A percentile compares a stretch with the other conserved stretches of the same genome.
Evolutionary conservation across 192 early-diverging fungal species (phyloP).

Genomic region (Haplosporangium gracile): DNA sequence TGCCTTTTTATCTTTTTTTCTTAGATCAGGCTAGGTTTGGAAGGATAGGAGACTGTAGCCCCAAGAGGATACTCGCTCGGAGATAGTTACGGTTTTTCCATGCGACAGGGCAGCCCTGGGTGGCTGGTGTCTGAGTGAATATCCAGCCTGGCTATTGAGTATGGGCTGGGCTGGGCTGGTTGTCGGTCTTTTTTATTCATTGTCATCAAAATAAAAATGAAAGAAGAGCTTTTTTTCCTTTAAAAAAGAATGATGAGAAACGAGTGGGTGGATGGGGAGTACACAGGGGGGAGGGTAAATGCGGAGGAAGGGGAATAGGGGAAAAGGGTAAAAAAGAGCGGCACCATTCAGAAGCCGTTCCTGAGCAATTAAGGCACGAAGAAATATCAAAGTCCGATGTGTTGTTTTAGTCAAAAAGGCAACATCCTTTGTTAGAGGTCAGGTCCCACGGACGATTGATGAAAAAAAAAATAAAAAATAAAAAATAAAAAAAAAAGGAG

Average conservation of each 20-base stretch:
- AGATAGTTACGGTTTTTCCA: neutral
- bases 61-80: neutral
- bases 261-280: neutral
- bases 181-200: neutral
- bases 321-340: neutral
- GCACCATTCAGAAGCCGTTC: conserved; percentile 3
- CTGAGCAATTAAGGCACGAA: conserved; percentile 5
- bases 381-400: conserved; percentile 3
- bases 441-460: neutral
- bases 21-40: neutral
- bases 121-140: neutral
- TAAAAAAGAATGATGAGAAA: neutral
- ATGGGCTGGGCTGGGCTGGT: neutral
- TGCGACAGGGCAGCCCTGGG: neutral
- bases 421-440: neutral
- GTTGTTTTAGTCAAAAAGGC: too few species aligned
- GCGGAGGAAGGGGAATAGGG: too few species aligned
- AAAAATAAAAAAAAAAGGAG: too few species aligned
- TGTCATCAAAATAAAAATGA: neutral
- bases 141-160: neutral
- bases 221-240: neutral
- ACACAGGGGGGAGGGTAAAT: neutral
- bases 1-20: neutral
- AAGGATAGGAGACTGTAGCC: too few species aligned
- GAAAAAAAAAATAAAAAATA: too few species aligned